Percentiles rank a stretch among this genome's conserved stretches.
phyloP scores from a whole-genome alignment of 768 basidiomycete species.

The Lactifluus piperatus region DNA sequence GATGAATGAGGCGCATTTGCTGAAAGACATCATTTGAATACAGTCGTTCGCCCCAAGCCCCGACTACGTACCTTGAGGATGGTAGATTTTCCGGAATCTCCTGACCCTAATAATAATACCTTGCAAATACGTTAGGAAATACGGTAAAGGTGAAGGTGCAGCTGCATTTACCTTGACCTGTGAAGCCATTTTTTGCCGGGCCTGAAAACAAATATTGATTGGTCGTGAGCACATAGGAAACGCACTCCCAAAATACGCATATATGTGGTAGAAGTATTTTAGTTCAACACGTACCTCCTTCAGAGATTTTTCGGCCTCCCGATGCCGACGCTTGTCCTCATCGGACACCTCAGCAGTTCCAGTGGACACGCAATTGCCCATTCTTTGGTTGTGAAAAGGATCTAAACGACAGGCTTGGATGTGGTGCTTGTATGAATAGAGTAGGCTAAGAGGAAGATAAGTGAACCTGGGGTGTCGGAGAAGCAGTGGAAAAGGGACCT shows the following conservation, averaged over 20 bases:
- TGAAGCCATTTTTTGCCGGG: slow-evolving; percentile 39
- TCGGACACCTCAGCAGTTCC: slow-evolving; percentile 64
- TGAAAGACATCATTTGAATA: slow-evolving; percentile 26
- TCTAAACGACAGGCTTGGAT: not conserved
- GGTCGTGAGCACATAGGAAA: not conserved
- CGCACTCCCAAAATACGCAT: not conserved
- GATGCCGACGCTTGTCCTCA: slow-evolving; percentile 55
- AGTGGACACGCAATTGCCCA: slow-evolving; percentile 32
- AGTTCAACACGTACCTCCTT: slow-evolving; percentile 48
- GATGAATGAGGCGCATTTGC: slow-evolving; percentile 98
- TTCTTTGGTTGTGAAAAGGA: not conserved
- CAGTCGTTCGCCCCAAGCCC: not conserved
- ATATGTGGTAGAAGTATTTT: slow-evolving; percentile 1
- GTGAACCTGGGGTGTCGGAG: not conserved
- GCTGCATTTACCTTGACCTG: slow-evolving; percentile 61
- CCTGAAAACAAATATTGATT: not conserved
- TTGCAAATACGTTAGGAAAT: slow-evolving; percentile 25
- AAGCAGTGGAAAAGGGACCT: not conserved
- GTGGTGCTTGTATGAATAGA: not conserved
- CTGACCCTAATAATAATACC: slow-evolving; percentile 86
- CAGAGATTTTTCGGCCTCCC: slow-evolving; percentile 68
- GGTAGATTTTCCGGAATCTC: slow-evolving; percentile 91
- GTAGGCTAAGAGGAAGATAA: not conserved
- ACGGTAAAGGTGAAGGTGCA: not conserved
- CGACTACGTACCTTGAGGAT: slow-evolving; percentile 59